Conservation (phyloP, 2,329 filamentous ascomycete species). For the Cladophialophora exuberans region DNA sequence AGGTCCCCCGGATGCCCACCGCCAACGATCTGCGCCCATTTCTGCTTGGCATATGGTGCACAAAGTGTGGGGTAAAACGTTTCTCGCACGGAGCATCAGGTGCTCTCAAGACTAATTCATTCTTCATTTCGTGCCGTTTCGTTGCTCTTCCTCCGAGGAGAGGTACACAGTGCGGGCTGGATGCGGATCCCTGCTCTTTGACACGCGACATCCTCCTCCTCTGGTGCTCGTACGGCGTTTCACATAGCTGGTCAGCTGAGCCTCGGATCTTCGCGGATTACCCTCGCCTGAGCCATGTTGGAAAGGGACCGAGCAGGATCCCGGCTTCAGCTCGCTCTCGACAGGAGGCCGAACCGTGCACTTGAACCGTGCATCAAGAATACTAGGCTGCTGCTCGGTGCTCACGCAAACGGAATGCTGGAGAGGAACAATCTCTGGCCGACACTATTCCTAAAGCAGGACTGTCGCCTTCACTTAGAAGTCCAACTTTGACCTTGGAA, state of each 20-base stretch:
- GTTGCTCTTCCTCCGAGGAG: background rate
- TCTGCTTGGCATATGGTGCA: background rate
- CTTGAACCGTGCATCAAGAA: background rate
- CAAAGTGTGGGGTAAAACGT: constrained; percentile 19
- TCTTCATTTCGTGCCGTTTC: background rate
- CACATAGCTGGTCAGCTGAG: background rate
- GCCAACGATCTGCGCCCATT: constrained; percentile 9
- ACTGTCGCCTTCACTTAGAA: background rate
- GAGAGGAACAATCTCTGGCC: background rate
- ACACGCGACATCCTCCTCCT: background rate
- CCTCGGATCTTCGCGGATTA: background rate
- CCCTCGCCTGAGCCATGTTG: background rate
- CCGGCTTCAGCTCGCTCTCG: no score
- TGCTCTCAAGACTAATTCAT: background rate
- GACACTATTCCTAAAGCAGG: constrained; percentile 11
- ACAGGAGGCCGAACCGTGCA: background rate
- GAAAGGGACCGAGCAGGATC: no score
- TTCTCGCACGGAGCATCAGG: no score
- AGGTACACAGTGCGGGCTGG: background rate
- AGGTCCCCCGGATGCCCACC: background rate
- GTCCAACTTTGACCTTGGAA: no score
- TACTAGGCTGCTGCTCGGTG: background rate
- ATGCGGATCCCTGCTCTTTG: background rate
- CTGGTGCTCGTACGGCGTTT: background rate
- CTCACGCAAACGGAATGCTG: background rate